Percentiles rank a stretch among this genome's conserved stretches.
These are phyloP conservation scores for Bertia moriformis DNA, from an alignment of 2,329 filamentous ascomycete species.

Conservation along the genomic window DNA sequence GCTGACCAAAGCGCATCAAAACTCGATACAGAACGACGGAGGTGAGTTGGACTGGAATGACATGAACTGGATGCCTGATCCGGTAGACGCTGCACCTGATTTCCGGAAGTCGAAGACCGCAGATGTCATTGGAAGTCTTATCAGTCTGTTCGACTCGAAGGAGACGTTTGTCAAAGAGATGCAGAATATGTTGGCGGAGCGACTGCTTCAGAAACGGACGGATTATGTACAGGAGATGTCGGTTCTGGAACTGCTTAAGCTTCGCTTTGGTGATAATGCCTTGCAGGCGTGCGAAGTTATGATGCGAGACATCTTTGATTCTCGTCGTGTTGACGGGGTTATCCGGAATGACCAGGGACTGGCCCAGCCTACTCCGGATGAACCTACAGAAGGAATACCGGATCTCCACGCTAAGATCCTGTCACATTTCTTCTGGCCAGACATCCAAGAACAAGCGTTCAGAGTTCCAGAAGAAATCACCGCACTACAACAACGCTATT, in stretches of 20 bases:
- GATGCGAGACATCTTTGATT: slow-evolving; percentile 52
- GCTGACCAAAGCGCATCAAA: slow-evolving; percentile 5
- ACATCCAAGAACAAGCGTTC: slow-evolving; percentile 33
- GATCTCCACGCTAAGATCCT: slow-evolving; percentile 46
- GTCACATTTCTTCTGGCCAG: slow-evolving; percentile 54
- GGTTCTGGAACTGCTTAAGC: slow-evolving; percentile 49
- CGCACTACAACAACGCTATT: slow-evolving; percentile 37
- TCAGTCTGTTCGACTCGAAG: slow-evolving; percentile 51
- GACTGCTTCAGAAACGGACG: slow-evolving; percentile 32
- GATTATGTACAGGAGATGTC: slow-evolving; percentile 46
- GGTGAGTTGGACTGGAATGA: slow-evolving; percentile 48
- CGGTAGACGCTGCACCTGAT: slow-evolving; percentile 50
- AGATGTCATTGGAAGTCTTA: slow-evolving; percentile 49
- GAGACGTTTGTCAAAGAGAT: slow-evolving; percentile 52
- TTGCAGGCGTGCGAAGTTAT: slow-evolving; percentile 58
- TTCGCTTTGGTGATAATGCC: slow-evolving; percentile 47
- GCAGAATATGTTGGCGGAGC: slow-evolving; percentile 45
- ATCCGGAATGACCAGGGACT: slow-evolving; percentile 17
- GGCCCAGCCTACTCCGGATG: neutral
- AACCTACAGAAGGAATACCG: slow-evolving; percentile 8
- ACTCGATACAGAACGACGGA: slow-evolving; percentile 5
- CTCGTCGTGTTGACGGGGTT: slow-evolving; percentile 37
- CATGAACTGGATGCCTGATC: slow-evolving; percentile 54
- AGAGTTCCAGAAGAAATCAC: slow-evolving; percentile 27
- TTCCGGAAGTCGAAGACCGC: slow-evolving; percentile 47